These are phyloP conservation scores for Delonix regia DNA, from an alignment of 306 rosid species.

Conservation along the genomic window DNA sequence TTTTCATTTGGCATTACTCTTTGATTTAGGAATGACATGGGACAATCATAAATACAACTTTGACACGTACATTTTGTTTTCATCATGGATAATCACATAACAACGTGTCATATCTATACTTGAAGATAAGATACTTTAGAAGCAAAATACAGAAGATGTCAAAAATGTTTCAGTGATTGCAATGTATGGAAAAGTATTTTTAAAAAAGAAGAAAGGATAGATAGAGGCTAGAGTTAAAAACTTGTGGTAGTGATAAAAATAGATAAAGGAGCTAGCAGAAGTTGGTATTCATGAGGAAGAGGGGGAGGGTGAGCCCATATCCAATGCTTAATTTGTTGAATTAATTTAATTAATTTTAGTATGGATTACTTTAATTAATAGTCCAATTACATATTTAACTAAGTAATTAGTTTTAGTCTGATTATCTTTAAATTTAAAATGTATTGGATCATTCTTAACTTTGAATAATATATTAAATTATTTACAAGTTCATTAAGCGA, in stretches of 20 bases:
- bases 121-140: not conserved
- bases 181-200: not conserved
- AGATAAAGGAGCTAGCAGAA: constrained; percentile 28
- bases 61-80: not conserved
- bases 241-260: constrained; percentile 28
- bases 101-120: not conserved
- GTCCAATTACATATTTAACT: no score
- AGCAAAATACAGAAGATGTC: not conserved
- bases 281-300: not conserved
- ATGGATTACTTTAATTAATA: no score
- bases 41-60: no score
- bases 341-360: no score
- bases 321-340: no score
- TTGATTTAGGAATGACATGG: not conserved
- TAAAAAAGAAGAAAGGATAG: not conserved
- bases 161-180: not conserved
- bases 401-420: no score
- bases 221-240: not conserved
- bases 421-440: no score
- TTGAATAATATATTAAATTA: no score
- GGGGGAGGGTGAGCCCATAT: constrained; percentile 17
- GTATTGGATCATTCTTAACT: no score
- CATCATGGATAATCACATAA: not conserved
- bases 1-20: not conserved
- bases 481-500: no score